Evolutionary conservation across 2,329 filamentous ascomycete genomes (phyloP).

Genomic region (Ramularia collo-cygni): DNA sequence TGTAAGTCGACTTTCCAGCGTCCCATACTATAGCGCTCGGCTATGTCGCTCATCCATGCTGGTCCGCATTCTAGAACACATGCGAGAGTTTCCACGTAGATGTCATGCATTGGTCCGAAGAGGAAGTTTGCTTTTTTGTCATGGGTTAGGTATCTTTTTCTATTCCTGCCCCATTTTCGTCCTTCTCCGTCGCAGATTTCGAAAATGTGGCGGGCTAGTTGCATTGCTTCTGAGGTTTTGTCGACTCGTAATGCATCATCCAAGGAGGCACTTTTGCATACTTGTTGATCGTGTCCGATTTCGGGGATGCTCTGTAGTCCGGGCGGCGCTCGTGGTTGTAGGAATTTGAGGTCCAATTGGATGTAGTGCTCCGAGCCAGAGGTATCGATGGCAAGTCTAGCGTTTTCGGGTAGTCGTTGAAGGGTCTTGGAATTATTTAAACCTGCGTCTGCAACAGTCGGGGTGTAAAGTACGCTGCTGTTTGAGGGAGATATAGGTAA

Average conservation of each 20-base stretch:
- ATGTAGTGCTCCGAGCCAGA: constrained; percentile 33
- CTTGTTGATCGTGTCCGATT: not conserved
- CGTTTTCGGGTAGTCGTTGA: constrained; percentile 18
- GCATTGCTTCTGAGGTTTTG: constrained; percentile 18
- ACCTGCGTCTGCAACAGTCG: constrained; percentile 29
- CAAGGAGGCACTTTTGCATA: not conserved
- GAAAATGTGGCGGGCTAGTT: constrained; percentile 31
- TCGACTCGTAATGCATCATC: not conserved
- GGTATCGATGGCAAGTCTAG: constrained; percentile 18
- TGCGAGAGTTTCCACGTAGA: constrained; percentile 37
- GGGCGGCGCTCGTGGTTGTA: constrained; percentile 23
- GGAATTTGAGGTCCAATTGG: constrained; percentile 35
- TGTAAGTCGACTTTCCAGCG: constrained; percentile 28
- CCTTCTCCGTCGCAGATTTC: constrained; percentile 26
- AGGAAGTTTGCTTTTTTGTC: constrained; percentile 28
- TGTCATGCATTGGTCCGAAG: constrained; percentile 34
- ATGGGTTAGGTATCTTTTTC: constrained; percentile 27
- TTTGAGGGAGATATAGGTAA: constrained; percentile 17
- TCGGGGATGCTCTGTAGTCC: constrained; percentile 1
- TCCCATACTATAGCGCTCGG: constrained; percentile 26
- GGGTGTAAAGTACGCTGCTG: constrained; percentile 26
- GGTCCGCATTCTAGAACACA: constrained; percentile 36
- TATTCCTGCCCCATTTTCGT: constrained; percentile 25
- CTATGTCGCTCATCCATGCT: constrained; percentile 33
- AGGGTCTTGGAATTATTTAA: constrained; percentile 30